phyloP scores from a whole-genome alignment of 1,139 yeast species.

The Magnusiomyces tetraspermus region DNA sequence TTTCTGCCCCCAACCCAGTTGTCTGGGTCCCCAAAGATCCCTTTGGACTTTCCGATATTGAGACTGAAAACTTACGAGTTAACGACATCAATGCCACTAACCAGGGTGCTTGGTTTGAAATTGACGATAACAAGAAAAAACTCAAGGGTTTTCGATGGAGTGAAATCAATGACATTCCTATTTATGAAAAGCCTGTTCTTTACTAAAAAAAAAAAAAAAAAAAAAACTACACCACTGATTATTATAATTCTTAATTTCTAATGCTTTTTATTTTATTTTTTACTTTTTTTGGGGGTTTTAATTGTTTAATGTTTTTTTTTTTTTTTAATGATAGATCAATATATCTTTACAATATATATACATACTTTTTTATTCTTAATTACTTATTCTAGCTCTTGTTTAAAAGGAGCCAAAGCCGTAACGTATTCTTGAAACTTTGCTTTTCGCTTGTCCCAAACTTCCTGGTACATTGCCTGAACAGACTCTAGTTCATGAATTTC shows the following conservation, averaged over 20 bases:
- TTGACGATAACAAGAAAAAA: constrained; percentile 38
- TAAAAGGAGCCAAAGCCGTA: background rate
- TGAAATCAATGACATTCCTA: constrained; percentile 20
- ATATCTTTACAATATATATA: too few relatives aligned
- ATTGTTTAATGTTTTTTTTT: background rate
- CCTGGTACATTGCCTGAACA: background rate
- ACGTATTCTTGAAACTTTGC: background rate
- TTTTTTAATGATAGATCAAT: too few relatives aligned
- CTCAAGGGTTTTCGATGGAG: constrained; percentile 19
- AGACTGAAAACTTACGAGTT: constrained; percentile 39
- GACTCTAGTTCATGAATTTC: constrained; percentile 1
- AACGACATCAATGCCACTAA: constrained; percentile 48
- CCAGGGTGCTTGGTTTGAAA: constrained; percentile 46
- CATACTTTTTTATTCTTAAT: too few relatives aligned
- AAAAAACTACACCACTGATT: background rate
- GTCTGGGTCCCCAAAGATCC: constrained; percentile 88
- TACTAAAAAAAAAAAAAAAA: constrained; percentile 16
- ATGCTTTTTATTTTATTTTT: background rate
- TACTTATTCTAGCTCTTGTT: background rate
- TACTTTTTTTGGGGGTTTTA: background rate
- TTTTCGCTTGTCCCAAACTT: constrained; percentile 1
- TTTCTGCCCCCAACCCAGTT: constrained; percentile 53
- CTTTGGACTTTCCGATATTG: constrained; percentile 60
- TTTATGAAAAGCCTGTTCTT: constrained; percentile 19
- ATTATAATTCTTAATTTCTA: background rate